Evolutionary conservation across 139 green algal species (phyloP).

Genomic region (Chlamydomonas schloesseri): DNA sequence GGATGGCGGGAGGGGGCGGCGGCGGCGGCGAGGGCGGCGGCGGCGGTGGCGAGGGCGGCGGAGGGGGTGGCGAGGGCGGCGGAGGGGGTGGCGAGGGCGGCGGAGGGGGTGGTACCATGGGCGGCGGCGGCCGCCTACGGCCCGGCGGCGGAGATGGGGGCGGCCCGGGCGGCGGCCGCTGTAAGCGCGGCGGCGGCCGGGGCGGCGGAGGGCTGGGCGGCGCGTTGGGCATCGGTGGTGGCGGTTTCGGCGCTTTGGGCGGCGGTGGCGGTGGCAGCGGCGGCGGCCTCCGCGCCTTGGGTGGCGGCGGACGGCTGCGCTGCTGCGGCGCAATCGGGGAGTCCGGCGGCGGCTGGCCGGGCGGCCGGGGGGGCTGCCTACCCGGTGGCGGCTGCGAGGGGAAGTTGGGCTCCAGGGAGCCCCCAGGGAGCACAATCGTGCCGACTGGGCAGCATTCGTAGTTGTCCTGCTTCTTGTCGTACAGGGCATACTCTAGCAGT

Average conservation of each 20-base stretch:
- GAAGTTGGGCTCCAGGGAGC: neutral
- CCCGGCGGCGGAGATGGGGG: too few relatives aligned
- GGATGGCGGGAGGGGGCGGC: too few relatives aligned
- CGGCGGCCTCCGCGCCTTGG: neutral
- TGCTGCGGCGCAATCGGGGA: neutral
- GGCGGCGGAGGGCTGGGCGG: too few relatives aligned
- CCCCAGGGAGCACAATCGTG: neutral
- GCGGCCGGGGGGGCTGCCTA: too few relatives aligned
- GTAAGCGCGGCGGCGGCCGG: neutral
- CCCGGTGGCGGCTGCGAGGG: neutral
- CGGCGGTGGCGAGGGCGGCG: too few relatives aligned
- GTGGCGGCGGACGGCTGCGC: neutral
- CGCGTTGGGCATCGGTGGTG: neutral
- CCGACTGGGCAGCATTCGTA: constrained; percentile 38
- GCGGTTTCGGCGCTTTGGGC: too few relatives aligned
- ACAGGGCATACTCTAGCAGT: constrained; percentile 24
- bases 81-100: too few relatives aligned
- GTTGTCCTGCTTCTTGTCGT: constrained; percentile 34
- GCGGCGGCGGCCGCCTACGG: neutral
- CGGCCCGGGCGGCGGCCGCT: neutral
- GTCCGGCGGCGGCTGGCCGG: neutral
- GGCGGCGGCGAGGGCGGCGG: too few relatives aligned
- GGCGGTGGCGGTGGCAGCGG: neutral
- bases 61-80: too few relatives aligned
- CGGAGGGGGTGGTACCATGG: too few relatives aligned